Conservation (phyloP, 441 rosid genomes). For the Melastoma candidum region DNA sequence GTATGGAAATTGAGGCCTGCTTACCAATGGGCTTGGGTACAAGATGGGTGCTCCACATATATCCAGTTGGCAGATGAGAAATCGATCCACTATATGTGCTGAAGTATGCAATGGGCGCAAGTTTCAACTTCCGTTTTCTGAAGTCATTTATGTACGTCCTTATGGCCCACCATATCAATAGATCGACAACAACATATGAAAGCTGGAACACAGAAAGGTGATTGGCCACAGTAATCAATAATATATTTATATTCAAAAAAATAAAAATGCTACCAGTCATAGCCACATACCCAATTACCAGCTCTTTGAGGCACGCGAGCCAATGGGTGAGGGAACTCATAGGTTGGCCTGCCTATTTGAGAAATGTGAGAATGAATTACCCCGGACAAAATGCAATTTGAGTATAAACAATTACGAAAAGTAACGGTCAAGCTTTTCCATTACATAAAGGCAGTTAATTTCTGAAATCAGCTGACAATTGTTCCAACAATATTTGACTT, state of each 20-base stretch:
- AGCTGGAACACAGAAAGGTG: conserved; percentile 42
- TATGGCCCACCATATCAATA: conserved; percentile 97
- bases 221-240: conserved; percentile 1
- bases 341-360: conserved; percentile 95
- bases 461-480: too few species aligned
- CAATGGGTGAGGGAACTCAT: conserved; percentile 93
- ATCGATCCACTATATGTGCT: conserved; percentile 92
- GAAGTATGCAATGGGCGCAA: conserved; percentile 86
- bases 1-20: conserved; percentile 5
- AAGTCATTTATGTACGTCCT: conserved; percentile 88
- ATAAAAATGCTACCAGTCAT: conserved; percentile 1
- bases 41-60: conserved; percentile 97
- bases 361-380: conserved; percentile 42
- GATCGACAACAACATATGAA: conserved; percentile 86
- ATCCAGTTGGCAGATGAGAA: conserved; percentile 93
- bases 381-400: conserved; percentile 10
- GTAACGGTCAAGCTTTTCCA: conserved; percentile 5
- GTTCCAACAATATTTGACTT: too few species aligned
- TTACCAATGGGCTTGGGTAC: conserved; percentile 96
- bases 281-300: conserved; percentile 83
- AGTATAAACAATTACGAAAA: conserved; percentile 8
- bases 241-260: not conserved
- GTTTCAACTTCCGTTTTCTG: conserved; percentile 75
- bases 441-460: too few species aligned
- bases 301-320: conserved; percentile 97